phyloP scores from a whole-genome alignment of 163 green algal species.

The Scenedesmus sp. region DNA sequence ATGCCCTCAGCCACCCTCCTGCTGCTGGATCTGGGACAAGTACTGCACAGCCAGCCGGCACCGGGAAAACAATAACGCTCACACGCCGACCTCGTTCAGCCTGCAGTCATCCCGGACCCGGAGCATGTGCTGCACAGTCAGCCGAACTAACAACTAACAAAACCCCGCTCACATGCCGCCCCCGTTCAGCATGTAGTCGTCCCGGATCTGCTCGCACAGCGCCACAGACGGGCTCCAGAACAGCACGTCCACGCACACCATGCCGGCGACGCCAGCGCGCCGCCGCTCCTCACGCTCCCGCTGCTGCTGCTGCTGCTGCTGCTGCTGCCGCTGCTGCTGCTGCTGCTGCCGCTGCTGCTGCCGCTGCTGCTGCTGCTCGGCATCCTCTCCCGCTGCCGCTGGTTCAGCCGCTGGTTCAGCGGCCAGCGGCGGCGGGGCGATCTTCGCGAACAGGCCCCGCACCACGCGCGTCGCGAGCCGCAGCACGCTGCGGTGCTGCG shows the following conservation, averaged over 20 bases:
- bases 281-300: conserved; percentile 53
- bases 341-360: too few species aligned
- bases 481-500: conserved; percentile 63
- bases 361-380: too few species aligned
- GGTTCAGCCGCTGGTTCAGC: too few species aligned
- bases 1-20: too few species aligned
- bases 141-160: background rate
- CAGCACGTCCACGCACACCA: conserved; percentile 86
- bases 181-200: conserved; percentile 76
- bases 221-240: conserved; percentile 86
- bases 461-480: conserved; percentile 66
- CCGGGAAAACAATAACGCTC: background rate
- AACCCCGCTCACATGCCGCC: background rate
- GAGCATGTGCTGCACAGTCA: too few species aligned
- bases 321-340: background rate
- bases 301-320: conserved; percentile 20
- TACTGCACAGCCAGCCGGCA: background rate
- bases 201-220: conserved; percentile 66
- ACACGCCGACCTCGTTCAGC: conserved; percentile 26
- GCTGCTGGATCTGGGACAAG: too few species aligned
- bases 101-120: conserved; percentile 81
- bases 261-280: conserved; percentile 61
- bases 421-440: conserved; percentile 45
- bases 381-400: too few species aligned
- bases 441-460: conserved; percentile 71